Evolutionary conservation across 148 eudicot species (phyloP).

Genomic region (Vaccinium darrowii): DNA sequence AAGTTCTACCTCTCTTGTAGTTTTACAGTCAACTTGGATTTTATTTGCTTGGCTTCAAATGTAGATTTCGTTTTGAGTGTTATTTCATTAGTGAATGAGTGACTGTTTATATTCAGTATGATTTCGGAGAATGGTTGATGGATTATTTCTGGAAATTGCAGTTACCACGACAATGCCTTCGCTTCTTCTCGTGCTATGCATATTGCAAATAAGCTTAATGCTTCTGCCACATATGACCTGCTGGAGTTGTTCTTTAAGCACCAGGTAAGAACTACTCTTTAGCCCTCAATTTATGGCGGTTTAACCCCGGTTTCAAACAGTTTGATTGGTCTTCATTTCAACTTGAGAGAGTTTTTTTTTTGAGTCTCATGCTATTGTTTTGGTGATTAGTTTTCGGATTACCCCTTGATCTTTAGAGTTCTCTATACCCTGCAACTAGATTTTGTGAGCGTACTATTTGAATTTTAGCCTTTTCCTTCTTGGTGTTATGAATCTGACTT

Average conservation of each 20-base stretch:
- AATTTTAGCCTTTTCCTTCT: not conserved
- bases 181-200: slow-evolving; percentile 79
- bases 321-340: not conserved
- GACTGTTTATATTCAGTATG: not conserved
- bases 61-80: not conserved
- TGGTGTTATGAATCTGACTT: not conserved
- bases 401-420: not conserved
- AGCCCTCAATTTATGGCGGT: too few species aligned
- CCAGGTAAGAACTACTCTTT: slow-evolving; percentile 43
- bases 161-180: slow-evolving; percentile 58
- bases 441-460: not conserved
- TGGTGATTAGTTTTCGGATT: not conserved
- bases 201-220: slow-evolving; percentile 54
- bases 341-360: not conserved
- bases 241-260: slow-evolving; percentile 64
- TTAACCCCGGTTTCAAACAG: not conserved
- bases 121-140: not conserved
- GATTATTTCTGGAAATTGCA: slow-evolving; percentile 23
- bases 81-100: not conserved
- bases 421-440: not conserved
- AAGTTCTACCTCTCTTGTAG: not conserved
- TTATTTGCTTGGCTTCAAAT: not conserved
- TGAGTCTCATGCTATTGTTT: not conserved
- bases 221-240: slow-evolving; percentile 64
- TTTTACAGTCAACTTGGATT: not conserved